A percentile compares a stretch with the other conserved stretches of the same genome.
These are phyloP conservation scores for Aspergillus sp. DNA, from an alignment of 2,329 filamentous ascomycete genomes.

Conservation along the genomic window DNA sequence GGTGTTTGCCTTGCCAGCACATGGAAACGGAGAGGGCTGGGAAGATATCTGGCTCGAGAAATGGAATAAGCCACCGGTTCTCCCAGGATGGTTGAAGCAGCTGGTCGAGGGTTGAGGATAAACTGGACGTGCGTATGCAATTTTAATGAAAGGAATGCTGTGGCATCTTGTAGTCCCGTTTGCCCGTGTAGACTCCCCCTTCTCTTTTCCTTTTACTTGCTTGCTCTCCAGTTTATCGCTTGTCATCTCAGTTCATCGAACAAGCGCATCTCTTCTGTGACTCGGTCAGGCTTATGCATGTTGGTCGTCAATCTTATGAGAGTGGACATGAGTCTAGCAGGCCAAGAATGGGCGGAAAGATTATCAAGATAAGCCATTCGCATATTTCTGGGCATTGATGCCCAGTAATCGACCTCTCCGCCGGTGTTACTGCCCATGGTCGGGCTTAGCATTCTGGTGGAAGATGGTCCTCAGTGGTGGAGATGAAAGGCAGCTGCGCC, in stretches of 20 bases:
- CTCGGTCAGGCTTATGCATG: not conserved
- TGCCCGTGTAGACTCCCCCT: not conserved
- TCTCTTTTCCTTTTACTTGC: not conserved
- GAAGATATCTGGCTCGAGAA: slow-evolving; percentile 55
- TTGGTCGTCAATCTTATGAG: not conserved
- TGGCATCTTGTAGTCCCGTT: not conserved
- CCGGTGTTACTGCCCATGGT: not conserved
- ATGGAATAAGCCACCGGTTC: slow-evolving; percentile 62
- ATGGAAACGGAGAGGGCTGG: slow-evolving; percentile 26
- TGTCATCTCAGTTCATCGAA: too few species aligned
- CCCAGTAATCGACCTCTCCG: not conserved
- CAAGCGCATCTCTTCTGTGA: not conserved
- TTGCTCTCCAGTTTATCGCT: not conserved
- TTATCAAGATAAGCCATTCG: slow-evolving; percentile 10
- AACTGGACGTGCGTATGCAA: not conserved
- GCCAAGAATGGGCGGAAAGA: not conserved
- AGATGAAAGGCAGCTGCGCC: not conserved
- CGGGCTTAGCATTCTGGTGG: not conserved
- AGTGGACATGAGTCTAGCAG: not conserved
- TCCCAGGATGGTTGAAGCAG: slow-evolving; percentile 65
- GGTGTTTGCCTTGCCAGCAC: slow-evolving; percentile 70
- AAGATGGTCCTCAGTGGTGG: slow-evolving; percentile 3
- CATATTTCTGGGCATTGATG: not conserved
- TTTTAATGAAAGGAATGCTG: not conserved
- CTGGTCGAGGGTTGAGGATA: slow-evolving; percentile 48